Percentiles rank a stretch among this genome's conserved stretches.
phyloP scores from a whole-genome alignment of 345 rosid species.

The Syzygium aqueum region DNA sequence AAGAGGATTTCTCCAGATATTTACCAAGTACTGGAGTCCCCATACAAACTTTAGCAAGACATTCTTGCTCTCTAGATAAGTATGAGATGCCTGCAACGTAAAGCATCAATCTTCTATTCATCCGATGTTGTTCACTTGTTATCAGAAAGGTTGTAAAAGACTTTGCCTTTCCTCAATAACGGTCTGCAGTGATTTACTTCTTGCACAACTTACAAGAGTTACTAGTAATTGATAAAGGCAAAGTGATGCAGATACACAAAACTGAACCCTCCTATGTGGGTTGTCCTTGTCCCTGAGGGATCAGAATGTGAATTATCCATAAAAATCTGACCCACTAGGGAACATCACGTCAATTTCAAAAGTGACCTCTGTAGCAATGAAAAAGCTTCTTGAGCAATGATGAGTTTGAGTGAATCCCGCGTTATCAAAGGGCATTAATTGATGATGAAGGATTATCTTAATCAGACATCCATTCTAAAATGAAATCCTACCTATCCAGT shows the following conservation, averaged over 20 bases:
- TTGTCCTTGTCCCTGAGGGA: not conserved
- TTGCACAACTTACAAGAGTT: not conserved
- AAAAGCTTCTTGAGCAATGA: not conserved
- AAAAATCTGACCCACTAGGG: not conserved
- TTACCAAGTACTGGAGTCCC: conserved; percentile 40
- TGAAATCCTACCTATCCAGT: not conserved
- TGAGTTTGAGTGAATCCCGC: not conserved
- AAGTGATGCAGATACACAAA: not conserved
- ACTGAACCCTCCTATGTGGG: not conserved
- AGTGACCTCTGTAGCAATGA: not conserved
- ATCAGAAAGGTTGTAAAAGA: not conserved
- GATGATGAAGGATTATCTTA: not conserved
- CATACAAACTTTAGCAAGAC: conserved; percentile 39
- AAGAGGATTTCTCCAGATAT: conserved; percentile 18
- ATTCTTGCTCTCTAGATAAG: conserved; percentile 78
- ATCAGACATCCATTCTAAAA: not conserved
- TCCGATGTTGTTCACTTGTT: not conserved
- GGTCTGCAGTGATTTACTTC: not conserved
- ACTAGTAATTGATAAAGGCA: not conserved
- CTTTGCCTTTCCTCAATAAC: not conserved
- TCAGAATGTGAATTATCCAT: not conserved
- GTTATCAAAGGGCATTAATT: not conserved
- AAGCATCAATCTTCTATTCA: not conserved
- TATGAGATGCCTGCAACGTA: conserved; percentile 60
- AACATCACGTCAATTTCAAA: not conserved